A percentile compares a stretch with the other conserved stretches of the same genome.
Conservation (phyloP, 768 basidiomycete genomes). For the Tulasnella sp. region DNA sequence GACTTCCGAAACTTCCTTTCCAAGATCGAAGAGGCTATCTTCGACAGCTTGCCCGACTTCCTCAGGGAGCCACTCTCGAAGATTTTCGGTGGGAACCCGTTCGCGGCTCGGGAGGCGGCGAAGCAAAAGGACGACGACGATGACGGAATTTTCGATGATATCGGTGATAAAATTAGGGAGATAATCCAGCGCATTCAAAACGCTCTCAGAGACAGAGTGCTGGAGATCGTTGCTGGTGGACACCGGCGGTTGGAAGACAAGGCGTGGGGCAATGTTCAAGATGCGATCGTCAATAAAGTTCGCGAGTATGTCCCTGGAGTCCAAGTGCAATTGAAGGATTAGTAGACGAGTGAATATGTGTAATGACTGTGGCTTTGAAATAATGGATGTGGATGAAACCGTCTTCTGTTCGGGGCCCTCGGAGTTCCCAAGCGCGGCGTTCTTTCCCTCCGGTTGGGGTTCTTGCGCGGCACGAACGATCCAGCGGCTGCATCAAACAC, state of each 20-base stretch:
- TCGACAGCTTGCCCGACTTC: slow-evolving; percentile 16
- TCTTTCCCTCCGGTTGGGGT: too few species aligned
- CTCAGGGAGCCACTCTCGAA: slow-evolving; percentile 4
- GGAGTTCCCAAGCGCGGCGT: too few species aligned
- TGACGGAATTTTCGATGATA: slow-evolving; percentile 14
- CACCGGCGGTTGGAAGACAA: slow-evolving; percentile 22
- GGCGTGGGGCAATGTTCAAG: slow-evolving; percentile 23
- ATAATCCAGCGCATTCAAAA: slow-evolving; percentile 17
- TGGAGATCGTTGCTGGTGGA: slow-evolving; percentile 18
- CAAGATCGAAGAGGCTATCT: slow-evolving; percentile 20
- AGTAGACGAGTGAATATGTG: neutral
- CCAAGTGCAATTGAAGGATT: slow-evolving; percentile 22
- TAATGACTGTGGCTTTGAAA: neutral
- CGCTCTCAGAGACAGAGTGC: slow-evolving; percentile 9
- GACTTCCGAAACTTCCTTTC: slow-evolving; percentile 19
- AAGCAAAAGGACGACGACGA: neutral
- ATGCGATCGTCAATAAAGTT: slow-evolving; percentile 16
- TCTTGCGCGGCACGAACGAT: too few species aligned
- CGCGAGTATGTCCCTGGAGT: slow-evolving; percentile 20
- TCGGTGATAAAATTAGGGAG: slow-evolving; percentile 17
- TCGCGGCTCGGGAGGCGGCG: neutral
- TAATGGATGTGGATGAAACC: neutral
- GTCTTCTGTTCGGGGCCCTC: neutral
- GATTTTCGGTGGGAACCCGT: slow-evolving; percentile 20
- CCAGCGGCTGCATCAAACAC: neutral